Conservation (phyloP, 2,329 filamentous ascomycete genomes). For the Claviceps monticola region DNA sequence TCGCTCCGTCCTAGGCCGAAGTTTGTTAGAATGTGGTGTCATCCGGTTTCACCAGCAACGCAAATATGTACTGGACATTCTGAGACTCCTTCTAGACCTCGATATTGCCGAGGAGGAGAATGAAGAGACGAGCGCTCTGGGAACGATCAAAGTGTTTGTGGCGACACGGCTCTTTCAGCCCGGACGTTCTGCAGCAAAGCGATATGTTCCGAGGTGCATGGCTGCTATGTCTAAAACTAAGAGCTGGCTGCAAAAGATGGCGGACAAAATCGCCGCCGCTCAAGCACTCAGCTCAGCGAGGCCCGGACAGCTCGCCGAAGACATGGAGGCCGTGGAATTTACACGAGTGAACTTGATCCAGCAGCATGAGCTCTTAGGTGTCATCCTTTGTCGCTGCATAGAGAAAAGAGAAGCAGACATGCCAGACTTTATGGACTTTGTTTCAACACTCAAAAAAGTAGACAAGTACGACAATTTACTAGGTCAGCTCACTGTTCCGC, state of each 20-base stretch:
- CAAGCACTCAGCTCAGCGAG: slow-evolving; percentile 57
- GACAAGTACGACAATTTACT: slow-evolving; percentile 62
- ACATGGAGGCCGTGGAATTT: slow-evolving; percentile 65
- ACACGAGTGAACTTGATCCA: slow-evolving; percentile 68
- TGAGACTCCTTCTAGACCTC: slow-evolving; percentile 65
- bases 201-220: slow-evolving; percentile 63
- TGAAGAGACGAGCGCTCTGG: slow-evolving; percentile 20
- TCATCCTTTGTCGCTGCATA: slow-evolving; percentile 67
- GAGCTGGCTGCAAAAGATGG: slow-evolving; percentile 59
- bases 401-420: slow-evolving; percentile 58
- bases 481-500: slow-evolving; percentile 20
- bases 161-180: slow-evolving; percentile 19
- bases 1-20: slow-evolving; percentile 52
- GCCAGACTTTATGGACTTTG: slow-evolving; percentile 59
- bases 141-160: slow-evolving; percentile 22
- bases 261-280: slow-evolving; percentile 62
- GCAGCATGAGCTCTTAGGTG: slow-evolving; percentile 78
- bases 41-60: slow-evolving; percentile 81
- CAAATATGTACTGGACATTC: slow-evolving; percentile 67
- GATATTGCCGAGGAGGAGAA: slow-evolving; percentile 42
- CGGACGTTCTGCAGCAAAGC: slow-evolving; percentile 30
- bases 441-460: slow-evolving; percentile 52
- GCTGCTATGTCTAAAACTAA: slow-evolving; percentile 64
- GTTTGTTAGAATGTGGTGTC: slow-evolving; percentile 64
- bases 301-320: slow-evolving; percentile 38